Conservation (phyloP, 306 rosid genomes). For the Gastrolobium villosum region DNA sequence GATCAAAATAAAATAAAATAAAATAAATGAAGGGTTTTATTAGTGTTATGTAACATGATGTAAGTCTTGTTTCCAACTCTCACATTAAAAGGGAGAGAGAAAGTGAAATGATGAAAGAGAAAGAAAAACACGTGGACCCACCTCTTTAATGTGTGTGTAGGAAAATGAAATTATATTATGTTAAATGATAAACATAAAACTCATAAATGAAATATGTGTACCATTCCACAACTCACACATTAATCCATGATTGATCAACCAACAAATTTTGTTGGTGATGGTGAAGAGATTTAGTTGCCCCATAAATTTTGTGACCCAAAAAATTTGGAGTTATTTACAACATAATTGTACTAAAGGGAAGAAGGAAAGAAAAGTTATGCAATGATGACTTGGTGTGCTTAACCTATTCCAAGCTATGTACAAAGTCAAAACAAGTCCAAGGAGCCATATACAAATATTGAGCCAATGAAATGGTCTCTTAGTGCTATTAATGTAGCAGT, state of each 20-base stretch:
- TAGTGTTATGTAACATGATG: too few relatives aligned
- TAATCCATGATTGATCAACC: constrained; percentile 42
- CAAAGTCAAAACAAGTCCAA: not conserved
- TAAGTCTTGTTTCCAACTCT: too few relatives aligned
- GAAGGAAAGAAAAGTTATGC: not conserved
- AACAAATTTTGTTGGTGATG: constrained; percentile 41
- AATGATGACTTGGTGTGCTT: not conserved
- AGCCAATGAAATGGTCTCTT: not conserved
- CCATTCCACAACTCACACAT: constrained; percentile 4
- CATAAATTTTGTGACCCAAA: not conserved
- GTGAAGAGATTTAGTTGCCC: not conserved
- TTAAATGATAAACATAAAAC: too few relatives aligned
- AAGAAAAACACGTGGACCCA: too few relatives aligned
- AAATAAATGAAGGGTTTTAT: too few relatives aligned
- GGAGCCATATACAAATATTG: not conserved
- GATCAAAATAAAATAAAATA: too few relatives aligned
- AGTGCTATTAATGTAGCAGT: too few relatives aligned
- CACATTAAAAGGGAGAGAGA: too few relatives aligned
- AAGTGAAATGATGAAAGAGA: too few relatives aligned
- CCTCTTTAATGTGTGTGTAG: too few relatives aligned
- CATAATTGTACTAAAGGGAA: not conserved
- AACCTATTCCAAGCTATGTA: constrained; percentile 14
- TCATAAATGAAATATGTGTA: too few relatives aligned
- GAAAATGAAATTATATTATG: too few relatives aligned
- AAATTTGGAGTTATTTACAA: not conserved